Percentiles rank a stretch among this genome's conserved stretches.
phyloP scores from a whole-genome alignment of 176 grass and related monocot genomes.

The Sorghum bicolor region DNA sequence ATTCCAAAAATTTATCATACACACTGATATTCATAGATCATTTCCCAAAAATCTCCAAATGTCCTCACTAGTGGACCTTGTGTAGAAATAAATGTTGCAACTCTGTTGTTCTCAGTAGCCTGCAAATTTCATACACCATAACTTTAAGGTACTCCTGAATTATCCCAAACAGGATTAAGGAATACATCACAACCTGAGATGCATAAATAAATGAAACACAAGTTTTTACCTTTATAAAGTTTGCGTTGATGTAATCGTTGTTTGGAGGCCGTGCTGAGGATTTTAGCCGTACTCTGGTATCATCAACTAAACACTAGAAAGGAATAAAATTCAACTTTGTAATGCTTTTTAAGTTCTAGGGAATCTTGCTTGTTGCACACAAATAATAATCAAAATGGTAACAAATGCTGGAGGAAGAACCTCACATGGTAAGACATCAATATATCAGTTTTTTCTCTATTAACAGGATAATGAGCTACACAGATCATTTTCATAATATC shows the following conservation, averaged over 20 bases:
- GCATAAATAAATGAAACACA: neutral
- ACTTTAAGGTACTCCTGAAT: constrained; percentile 9
- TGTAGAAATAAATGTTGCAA: constrained; percentile 78
- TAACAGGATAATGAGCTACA: constrained; percentile 53
- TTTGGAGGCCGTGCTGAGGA: constrained; percentile 18
- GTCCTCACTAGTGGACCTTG: constrained; percentile 83
- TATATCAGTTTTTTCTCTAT: constrained; percentile 82
- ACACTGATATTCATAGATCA: constrained; percentile 72
- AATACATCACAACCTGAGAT: neutral
- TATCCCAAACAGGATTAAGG: neutral
- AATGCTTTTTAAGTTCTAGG: neutral
- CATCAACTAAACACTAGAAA: constrained; percentile 58
- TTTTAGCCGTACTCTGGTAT: constrained; percentile 62
- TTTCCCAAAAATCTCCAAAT: constrained; percentile 91
- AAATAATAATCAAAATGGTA: neutral
- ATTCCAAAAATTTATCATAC: no score
- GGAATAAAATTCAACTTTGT: neutral
- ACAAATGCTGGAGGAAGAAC: constrained; percentile 9
- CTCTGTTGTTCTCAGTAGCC: constrained; percentile 43
- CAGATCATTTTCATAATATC: neutral
- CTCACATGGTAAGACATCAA: constrained; percentile 88
- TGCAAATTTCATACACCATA: constrained; percentile 18
- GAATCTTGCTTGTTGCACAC: neutral
- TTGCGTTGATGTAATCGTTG: constrained; percentile 85
- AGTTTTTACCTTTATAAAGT: constrained; percentile 67